Evolutionary conservation across 257 asterid species (phyloP).

Genomic region (Jacaranda copaia): DNA sequence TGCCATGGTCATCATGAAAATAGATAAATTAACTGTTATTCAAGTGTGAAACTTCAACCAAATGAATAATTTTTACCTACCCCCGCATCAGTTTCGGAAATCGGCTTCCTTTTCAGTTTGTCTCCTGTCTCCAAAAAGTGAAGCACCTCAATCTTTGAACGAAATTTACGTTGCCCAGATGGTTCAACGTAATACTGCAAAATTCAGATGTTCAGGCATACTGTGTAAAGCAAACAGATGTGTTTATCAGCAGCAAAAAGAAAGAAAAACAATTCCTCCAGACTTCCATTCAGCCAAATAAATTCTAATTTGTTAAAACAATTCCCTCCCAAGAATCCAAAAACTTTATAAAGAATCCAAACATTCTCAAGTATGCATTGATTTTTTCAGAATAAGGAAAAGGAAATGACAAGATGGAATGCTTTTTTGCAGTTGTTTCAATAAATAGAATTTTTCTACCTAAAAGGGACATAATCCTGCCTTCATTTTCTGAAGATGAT

Average conservation of each 20-base stretch:
- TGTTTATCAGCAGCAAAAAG: not conserved
- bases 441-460: not conserved
- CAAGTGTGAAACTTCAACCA: not conserved
- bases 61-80: constrained; percentile 31
- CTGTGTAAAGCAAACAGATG: not conserved
- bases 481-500: not conserved
- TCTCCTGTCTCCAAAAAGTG: constrained; percentile 49
- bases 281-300: not conserved
- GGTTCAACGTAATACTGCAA: constrained; percentile 54
- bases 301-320: not conserved
- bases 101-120: constrained; percentile 38
- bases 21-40: not conserved
- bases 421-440: not conserved
- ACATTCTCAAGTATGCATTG: constrained; percentile 3
- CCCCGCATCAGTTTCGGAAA: constrained; percentile 38
- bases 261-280: not conserved
- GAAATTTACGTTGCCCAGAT: constrained; percentile 45
- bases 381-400: not conserved
- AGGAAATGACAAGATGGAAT: constrained; percentile 3
- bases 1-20: not conserved
- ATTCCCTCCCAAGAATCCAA: not conserved
- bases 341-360: not conserved
- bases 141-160: constrained; percentile 58
- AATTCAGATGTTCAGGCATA: constrained; percentile 21
- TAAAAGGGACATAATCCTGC: not conserved